Evolutionary conservation across 768 basidiomycete genomes (phyloP).

Genomic region (Mycena pura): DNA sequence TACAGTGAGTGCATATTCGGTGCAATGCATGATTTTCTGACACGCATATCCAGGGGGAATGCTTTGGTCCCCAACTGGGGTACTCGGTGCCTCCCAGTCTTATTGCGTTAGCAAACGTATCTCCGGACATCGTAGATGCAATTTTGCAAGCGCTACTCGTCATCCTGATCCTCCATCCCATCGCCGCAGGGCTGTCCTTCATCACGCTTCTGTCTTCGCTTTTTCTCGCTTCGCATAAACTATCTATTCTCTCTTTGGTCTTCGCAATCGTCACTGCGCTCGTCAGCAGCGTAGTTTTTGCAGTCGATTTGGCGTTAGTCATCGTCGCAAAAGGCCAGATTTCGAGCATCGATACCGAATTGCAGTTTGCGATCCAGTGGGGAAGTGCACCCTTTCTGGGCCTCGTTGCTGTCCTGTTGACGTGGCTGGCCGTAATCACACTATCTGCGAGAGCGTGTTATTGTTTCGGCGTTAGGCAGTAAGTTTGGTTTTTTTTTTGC

Average conservation of each 20-base stretch:
- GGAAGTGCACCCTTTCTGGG: slow-evolving; percentile 82
- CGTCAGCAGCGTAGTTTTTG: slow-evolving; percentile 61
- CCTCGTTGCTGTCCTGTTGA: slow-evolving; percentile 57
- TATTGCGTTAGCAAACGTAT: slow-evolving; percentile 50
- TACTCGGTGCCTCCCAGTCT: slow-evolving; percentile 65
- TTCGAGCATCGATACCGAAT: slow-evolving; percentile 37
- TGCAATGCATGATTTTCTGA: background rate
- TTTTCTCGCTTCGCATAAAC: slow-evolving; percentile 62
- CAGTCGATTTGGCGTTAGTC: slow-evolving; percentile 67
- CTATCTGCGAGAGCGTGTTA: slow-evolving; percentile 69
- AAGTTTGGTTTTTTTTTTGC: slow-evolving; percentile 17
- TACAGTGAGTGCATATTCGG: background rate
- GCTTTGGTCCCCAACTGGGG: slow-evolving; percentile 70
- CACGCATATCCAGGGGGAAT: slow-evolving; percentile 43
- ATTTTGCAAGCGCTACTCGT: slow-evolving; percentile 57
- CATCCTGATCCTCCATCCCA: slow-evolving; percentile 73
- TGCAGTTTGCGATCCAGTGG: slow-evolving; percentile 55
- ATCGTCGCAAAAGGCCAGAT: slow-evolving; percentile 56
- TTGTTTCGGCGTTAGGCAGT: slow-evolving; percentile 69
- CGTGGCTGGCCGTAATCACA: slow-evolving; percentile 67
- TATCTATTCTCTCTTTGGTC: slow-evolving; percentile 66
- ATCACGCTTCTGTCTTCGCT: slow-evolving; percentile 58
- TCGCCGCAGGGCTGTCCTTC: slow-evolving; percentile 66
- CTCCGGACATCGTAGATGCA: slow-evolving; percentile 48
- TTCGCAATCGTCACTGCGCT: slow-evolving; percentile 63